Evolutionary conservation across 345 rosid genomes (phyloP).

Genomic region (Citrus hindsii): DNA sequence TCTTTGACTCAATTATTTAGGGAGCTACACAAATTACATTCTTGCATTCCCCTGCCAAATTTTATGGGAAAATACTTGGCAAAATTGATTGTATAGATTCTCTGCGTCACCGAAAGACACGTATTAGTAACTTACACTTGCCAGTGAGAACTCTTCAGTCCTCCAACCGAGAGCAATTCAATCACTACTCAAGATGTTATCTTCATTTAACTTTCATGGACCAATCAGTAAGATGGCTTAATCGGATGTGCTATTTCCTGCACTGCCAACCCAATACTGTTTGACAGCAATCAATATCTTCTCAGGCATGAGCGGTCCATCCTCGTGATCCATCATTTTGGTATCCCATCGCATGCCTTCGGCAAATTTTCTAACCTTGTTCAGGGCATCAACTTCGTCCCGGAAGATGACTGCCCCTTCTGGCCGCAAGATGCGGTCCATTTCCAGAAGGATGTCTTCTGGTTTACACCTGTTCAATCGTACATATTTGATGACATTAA

Average conservation of each 20-base stretch:
- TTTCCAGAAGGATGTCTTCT: slow-evolving; percentile 88
- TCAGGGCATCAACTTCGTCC: slow-evolving; percentile 78
- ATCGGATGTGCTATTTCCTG: slow-evolving; percentile 49
- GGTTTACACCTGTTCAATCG: slow-evolving; percentile 54
- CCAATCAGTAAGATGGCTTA: slow-evolving; percentile 3
- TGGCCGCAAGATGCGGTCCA: slow-evolving; percentile 88
- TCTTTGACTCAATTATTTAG: slow-evolving; percentile 15
- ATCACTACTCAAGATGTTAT: neutral
- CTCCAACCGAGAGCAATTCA: neutral
- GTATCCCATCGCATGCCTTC: slow-evolving; percentile 94
- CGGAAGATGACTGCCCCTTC: slow-evolving; percentile 80
- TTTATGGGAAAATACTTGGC: slow-evolving; percentile 5
- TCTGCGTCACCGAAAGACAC: neutral
- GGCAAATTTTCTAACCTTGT: slow-evolving; percentile 63
- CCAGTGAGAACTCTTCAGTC: slow-evolving; percentile 20
- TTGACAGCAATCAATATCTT: slow-evolving; percentile 74
- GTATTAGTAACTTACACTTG: slow-evolving; percentile 17
- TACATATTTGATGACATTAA: neutral
- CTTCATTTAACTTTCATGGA: neutral
- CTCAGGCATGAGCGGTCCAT: slow-evolving; percentile 89
- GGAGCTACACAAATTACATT: slow-evolving; percentile 17
- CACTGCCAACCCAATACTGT: slow-evolving; percentile 83
- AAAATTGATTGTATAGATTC: neutral
- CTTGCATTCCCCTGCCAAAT: slow-evolving; percentile 13
- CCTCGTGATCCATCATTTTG: slow-evolving; percentile 89